Percentiles rank a stretch among this genome's conserved stretches.
Evolutionary conservation across 768 basidiomycete genomes (phyloP).

Genomic region (Mrakia frigida): DNA sequence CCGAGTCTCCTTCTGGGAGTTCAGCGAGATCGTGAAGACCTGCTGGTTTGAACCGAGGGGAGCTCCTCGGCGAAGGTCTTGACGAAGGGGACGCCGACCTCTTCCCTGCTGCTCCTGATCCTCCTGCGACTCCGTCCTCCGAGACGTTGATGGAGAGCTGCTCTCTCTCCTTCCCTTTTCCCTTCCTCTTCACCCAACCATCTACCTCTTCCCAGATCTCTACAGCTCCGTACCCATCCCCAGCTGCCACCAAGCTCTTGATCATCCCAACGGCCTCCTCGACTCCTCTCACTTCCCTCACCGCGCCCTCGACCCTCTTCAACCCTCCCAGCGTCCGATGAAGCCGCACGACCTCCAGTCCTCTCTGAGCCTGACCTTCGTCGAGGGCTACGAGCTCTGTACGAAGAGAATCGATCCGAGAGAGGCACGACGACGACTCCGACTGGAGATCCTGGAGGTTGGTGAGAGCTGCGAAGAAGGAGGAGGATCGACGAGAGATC

Average conservation of each 20-base stretch:
- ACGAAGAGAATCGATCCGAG: conserved; percentile 68
- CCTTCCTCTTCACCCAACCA: conserved; percentile 38
- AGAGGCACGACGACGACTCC: conserved; percentile 76
- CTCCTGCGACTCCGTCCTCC: conserved; percentile 26
- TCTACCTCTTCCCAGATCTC: conserved; percentile 45
- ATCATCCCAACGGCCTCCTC: conserved; percentile 72
- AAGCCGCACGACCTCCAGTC: conserved; percentile 64
- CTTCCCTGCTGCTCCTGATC: conserved; percentile 63
- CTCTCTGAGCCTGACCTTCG: conserved; percentile 67
- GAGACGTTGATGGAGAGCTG: conserved; percentile 17
- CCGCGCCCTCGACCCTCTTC: conserved; percentile 57
- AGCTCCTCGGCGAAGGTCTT: conserved; percentile 5
- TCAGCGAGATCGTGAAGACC: conserved; percentile 3
- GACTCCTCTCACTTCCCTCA: conserved; percentile 62
- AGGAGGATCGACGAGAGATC: conserved; percentile 80
- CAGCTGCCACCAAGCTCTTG: conserved; percentile 66
- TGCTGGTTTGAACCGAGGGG: background rate
- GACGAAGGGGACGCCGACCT: background rate
- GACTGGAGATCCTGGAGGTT: conserved; percentile 89
- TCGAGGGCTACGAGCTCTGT: conserved; percentile 69
- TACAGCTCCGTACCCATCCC: conserved; percentile 83
- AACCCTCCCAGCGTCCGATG: conserved; percentile 52
- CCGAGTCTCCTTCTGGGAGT: background rate
- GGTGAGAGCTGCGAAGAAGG: conserved; percentile 92
- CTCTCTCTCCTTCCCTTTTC: conserved; percentile 26